Evolutionary conservation across 257 asterid species (phyloP).

Genomic region (Solanum acaule): DNA sequence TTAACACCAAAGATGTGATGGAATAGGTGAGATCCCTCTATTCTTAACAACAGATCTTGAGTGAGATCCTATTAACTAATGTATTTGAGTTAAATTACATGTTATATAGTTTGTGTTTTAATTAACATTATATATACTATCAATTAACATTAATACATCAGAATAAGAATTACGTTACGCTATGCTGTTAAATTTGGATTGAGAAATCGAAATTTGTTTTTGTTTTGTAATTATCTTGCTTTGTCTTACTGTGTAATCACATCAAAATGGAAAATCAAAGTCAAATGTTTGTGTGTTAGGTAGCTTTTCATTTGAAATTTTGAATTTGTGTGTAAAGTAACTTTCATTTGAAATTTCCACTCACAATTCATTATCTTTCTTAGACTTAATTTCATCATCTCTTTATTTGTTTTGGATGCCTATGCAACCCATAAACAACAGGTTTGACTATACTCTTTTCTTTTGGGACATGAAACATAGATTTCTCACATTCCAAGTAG

Average conservation of each 20-base stretch:
- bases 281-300: neutral
- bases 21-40: neutral
- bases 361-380: neutral
- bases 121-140: neutral
- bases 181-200: neutral
- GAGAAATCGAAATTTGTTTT: neutral
- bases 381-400: neutral
- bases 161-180: neutral
- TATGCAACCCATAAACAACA: neutral
- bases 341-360: neutral
- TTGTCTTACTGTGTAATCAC: neutral
- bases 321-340: neutral
- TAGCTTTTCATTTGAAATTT: neutral
- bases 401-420: neutral
- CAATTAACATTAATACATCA: neutral
- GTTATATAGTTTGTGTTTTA: neutral
- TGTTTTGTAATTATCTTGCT: neutral
- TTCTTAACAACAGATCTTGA: neutral
- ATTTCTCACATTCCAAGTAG: neutral
- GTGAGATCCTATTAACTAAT: neutral
- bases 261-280: neutral
- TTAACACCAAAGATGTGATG: neutral
- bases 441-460: neutral
- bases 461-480: neutral
- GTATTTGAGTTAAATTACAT: neutral